Percentiles rank a stretch among this genome's conserved stretches.
Evolutionary conservation across 2,329 filamentous ascomycete genomes (phyloP).

Genomic region (Didymellaceae sp.): DNA sequence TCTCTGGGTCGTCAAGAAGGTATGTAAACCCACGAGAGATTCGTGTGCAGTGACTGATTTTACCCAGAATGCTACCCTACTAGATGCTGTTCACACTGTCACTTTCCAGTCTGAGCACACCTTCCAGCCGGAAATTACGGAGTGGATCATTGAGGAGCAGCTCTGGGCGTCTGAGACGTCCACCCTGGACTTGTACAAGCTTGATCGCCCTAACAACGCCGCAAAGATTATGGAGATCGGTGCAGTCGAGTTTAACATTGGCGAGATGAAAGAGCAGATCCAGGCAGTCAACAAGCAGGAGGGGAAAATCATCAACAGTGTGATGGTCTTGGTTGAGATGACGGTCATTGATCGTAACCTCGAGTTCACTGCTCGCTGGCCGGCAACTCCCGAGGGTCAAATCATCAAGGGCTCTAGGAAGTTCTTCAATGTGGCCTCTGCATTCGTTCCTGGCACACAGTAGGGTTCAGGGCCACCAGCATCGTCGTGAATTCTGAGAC

Average conservation of each 20-base stretch:
- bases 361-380: conserved; percentile 24
- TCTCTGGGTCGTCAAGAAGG: conserved; percentile 24
- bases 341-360: conserved; percentile 23
- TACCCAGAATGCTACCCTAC: neutral
- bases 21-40: neutral
- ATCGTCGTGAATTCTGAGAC: neutral
- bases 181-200: conserved; percentile 17
- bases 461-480: neutral
- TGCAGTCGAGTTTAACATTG: conserved; percentile 20
- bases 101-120: conserved; percentile 4
- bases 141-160: conserved; percentile 13
- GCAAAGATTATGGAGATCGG: conserved; percentile 19
- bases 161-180: conserved; percentile 21
- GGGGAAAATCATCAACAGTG: neutral
- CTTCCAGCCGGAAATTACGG: neutral
- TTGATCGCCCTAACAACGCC: conserved; percentile 11
- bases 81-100: conserved; percentile 3
- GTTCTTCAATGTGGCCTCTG: conserved; percentile 13
- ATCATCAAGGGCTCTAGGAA: conserved; percentile 9
- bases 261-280: conserved; percentile 1
- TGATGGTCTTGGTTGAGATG: conserved; percentile 19
- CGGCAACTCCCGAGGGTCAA: neutral
- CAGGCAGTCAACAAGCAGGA: neutral
- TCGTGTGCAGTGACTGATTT: neutral
- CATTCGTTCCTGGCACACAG: conserved; percentile 15